Evolutionary conservation across 805 yeast genomes (phyloP).

Genomic region (Candida ponderosae): DNA sequence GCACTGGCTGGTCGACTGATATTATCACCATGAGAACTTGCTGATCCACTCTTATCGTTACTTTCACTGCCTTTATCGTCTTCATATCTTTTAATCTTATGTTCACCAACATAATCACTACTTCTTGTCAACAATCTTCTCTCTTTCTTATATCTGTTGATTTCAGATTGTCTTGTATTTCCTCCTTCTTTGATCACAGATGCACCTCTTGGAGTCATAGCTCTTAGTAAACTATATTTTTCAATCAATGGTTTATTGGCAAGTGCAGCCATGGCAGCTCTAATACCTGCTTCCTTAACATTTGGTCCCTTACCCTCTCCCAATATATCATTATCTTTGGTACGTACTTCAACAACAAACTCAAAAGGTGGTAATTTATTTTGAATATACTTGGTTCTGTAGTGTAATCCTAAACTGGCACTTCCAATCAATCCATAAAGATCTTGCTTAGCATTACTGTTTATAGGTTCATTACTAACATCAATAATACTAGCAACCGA

Average conservation of each 20-base stretch:
- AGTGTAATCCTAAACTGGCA: constrained; percentile 52
- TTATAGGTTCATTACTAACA: constrained; percentile 31
- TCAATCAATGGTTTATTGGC: constrained; percentile 50
- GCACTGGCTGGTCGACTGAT: no score
- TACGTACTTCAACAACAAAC: constrained; percentile 56
- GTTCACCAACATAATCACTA: neutral
- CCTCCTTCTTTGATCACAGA: constrained; percentile 5
- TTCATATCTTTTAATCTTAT: neutral
- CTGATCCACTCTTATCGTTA: no score
- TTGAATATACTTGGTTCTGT: constrained; percentile 35
- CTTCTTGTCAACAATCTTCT: no score
- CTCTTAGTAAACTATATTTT: constrained; percentile 51
- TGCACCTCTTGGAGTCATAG: constrained; percentile 37
- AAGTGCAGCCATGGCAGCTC: constrained; percentile 82
- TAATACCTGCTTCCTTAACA: constrained; percentile 67
- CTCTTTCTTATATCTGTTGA: no score
- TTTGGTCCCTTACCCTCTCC: constrained; percentile 70
- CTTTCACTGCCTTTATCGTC: neutral
- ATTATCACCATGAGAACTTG: no score
- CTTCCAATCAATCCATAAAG: constrained; percentile 76
- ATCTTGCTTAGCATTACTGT: constrained; percentile 67
- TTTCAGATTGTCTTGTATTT: neutral
- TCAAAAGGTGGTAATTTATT: constrained; percentile 27
- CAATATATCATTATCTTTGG: constrained; percentile 52
- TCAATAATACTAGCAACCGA: constrained; percentile 25